A percentile compares a stretch with the other conserved stretches of the same genome.
Conservation (phyloP, 1,284 basidiomycete genomes). For the Pseudomicrostroma phylloplanum region DNA sequence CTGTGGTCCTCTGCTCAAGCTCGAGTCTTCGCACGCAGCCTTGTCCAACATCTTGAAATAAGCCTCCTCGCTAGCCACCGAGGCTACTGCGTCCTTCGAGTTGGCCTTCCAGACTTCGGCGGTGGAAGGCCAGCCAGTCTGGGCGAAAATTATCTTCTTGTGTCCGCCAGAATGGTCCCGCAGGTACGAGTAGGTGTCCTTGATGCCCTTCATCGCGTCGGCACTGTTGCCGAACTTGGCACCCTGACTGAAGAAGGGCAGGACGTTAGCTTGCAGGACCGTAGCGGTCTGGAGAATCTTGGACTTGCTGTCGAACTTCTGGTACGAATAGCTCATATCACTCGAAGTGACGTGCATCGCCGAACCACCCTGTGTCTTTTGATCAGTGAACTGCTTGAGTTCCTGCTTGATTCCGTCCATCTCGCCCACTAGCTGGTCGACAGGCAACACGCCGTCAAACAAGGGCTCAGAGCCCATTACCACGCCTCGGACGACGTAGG, state of each 20-base stretch:
- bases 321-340: slow-evolving; percentile 57
- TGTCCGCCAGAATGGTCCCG: slow-evolving; percentile 13
- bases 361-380: slow-evolving; percentile 35
- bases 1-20: slow-evolving; percentile 35
- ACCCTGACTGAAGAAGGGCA: slow-evolving; percentile 64
- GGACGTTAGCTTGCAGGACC: slow-evolving; percentile 63
- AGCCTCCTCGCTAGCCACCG: slow-evolving; percentile 52
- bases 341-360: slow-evolving; percentile 64
- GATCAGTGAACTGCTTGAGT: slow-evolving; percentile 8
- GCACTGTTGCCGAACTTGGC: slow-evolving; percentile 63
- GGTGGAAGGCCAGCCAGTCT: slow-evolving; percentile 44
- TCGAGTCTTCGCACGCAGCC: slow-evolving; percentile 19
- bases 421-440: slow-evolving; percentile 58
- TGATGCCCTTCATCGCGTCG: slow-evolving; percentile 59
- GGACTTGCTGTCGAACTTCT: slow-evolving; percentile 54
- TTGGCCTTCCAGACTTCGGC: slow-evolving; percentile 28
- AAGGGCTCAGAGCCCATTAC: slow-evolving; percentile 72
- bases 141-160: slow-evolving; percentile 57
- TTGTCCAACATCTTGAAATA: slow-evolving; percentile 31
- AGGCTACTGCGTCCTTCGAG: slow-evolving; percentile 24
- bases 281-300: slow-evolving; percentile 63
- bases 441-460: slow-evolving; percentile 60
- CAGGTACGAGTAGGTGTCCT: slow-evolving; percentile 62
- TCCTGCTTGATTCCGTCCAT: slow-evolving; percentile 48
- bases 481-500: slow-evolving; percentile 63